These are phyloP conservation scores for Pyricularia pennisetigena DNA, from an alignment of 2,329 filamentous ascomycete genomes.

Conservation along the genomic window DNA sequence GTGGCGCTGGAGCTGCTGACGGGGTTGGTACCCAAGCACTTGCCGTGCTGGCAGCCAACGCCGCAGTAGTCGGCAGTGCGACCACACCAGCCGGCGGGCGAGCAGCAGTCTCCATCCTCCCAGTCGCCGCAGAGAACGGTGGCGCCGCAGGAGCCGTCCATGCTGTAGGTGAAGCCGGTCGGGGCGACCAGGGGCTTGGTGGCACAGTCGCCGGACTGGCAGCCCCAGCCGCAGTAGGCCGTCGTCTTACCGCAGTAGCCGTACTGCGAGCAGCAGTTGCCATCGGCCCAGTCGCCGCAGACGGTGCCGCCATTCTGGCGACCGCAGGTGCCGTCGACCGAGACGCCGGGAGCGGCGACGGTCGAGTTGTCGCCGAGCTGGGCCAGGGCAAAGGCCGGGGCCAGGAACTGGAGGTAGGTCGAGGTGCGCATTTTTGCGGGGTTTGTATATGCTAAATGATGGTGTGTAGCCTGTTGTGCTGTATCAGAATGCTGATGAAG, in stretches of 20 bases:
- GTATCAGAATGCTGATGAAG: background rate
- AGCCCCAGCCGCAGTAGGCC: slow-evolving; percentile 1
- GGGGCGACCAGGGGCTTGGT: slow-evolving; percentile 1
- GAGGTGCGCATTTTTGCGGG: background rate
- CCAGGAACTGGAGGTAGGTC: background rate
- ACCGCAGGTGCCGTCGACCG: slow-evolving; percentile 3
- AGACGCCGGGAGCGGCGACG: background rate
- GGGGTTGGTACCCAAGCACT: background rate
- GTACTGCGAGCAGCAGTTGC: background rate
- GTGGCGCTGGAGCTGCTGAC: background rate
- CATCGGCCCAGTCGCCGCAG: background rate
- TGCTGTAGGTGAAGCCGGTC: slow-evolving; percentile 6
- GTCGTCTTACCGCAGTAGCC: slow-evolving; percentile 1
- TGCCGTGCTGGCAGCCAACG: slow-evolving; percentile 13
- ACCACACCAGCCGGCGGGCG: slow-evolving; percentile 22
- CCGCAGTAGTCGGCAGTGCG: slow-evolving; percentile 18
- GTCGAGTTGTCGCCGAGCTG: background rate
- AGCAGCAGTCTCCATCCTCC: slow-evolving; percentile 17
- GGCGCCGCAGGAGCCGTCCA: background rate
- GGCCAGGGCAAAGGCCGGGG: background rate
- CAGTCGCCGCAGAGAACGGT: background rate
- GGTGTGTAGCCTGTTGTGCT: background rate
- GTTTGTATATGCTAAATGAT: background rate
- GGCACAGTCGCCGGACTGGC: slow-evolving; percentile 2
- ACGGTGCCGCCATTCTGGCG: slow-evolving; percentile 1